Conservation (phyloP, 208 protist genomes). For the Borovskyia barvae region DNA sequence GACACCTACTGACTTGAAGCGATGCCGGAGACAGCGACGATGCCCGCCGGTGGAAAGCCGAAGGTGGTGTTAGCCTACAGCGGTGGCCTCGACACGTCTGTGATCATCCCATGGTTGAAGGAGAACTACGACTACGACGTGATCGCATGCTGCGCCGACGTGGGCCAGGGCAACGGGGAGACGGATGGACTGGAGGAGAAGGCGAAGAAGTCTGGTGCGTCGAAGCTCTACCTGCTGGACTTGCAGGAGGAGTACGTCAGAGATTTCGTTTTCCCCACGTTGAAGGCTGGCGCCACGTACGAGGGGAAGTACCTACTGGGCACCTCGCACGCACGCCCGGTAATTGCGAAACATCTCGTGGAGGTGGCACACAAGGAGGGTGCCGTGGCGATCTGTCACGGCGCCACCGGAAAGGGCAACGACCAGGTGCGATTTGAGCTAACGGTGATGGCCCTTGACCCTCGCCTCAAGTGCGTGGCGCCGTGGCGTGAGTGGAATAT, state of each 20-base stretch:
- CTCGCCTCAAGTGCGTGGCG: constrained; percentile 24
- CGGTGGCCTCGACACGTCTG: constrained; percentile 27
- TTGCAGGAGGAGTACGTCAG: constrained; percentile 28
- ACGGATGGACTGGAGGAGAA: constrained; percentile 28
- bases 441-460: constrained; percentile 32
- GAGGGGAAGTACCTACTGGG: constrained; percentile 36
- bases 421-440: constrained; percentile 29
- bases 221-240: constrained; percentile 30
- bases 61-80: constrained; percentile 34
- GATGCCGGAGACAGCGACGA: background rate
- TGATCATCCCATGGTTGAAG: constrained; percentile 34
- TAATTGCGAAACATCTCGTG: constrained; percentile 31
- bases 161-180: constrained; percentile 25
- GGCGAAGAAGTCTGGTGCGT: constrained; percentile 28
- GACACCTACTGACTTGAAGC: too few relatives aligned
- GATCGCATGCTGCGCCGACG: constrained; percentile 30
- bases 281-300: constrained; percentile 31
- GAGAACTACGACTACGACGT: constrained; percentile 33
- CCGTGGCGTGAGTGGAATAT: constrained; percentile 34
- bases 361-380: constrained; percentile 35
- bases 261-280: constrained; percentile 28
- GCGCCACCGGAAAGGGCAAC: constrained; percentile 29
- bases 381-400: constrained; percentile 31
- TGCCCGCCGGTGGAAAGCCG: constrained; percentile 7
- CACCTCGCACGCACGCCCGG: constrained; percentile 25